A percentile compares a stretch with the other conserved stretches of the same genome.
Evolutionary conservation across 805 yeast genomes (phyloP).

Genomic region (Candida wancherniae): DNA sequence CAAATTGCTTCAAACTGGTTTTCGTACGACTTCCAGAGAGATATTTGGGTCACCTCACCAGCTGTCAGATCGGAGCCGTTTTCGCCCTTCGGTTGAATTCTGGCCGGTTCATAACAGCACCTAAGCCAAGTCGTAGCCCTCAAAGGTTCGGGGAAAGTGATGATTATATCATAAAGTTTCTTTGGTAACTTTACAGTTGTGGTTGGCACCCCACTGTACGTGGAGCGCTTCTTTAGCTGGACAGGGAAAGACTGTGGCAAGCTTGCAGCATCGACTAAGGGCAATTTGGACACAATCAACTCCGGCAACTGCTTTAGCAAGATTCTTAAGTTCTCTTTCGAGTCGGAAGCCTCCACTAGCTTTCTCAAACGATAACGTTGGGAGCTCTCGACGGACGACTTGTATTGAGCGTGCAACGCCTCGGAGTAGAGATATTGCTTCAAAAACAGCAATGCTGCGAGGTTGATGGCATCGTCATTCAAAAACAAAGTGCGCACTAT

Average conservation of each 20-base stretch:
- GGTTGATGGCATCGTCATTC: conserved; percentile 65
- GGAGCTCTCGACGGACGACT: conserved; percentile 25
- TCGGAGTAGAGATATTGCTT: conserved; percentile 75
- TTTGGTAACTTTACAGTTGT: conserved; percentile 58
- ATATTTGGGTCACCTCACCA: conserved; percentile 91
- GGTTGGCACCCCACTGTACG: conserved; percentile 47
- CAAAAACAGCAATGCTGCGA: conserved; percentile 74
- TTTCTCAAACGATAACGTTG: conserved; percentile 41
- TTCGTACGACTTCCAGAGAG: conserved; percentile 94
- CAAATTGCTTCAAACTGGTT: conserved; percentile 69
- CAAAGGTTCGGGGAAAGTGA: conserved; percentile 72
- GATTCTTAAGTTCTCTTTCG: conserved; percentile 46
- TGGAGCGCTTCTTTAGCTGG: conserved; percentile 49
- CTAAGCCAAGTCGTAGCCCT: conserved; percentile 95
- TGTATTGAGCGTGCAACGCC: conserved; percentile 30
- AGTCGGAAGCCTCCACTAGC: conserved; percentile 46
- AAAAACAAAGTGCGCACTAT: conserved; percentile 57
- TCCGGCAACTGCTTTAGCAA: conserved; percentile 59
- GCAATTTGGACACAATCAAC: conserved; percentile 38
- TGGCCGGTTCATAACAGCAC: conserved; percentile 75
- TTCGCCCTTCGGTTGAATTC: conserved; percentile 19
- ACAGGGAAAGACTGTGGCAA: conserved; percentile 20
- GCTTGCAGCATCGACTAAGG: conserved; percentile 30
- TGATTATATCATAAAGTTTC: conserved; percentile 54
- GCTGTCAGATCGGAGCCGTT: conserved; percentile 30